Conservation (phyloP, 805 yeast genomes). For the Saccharomycopsis schoenii region DNA sequence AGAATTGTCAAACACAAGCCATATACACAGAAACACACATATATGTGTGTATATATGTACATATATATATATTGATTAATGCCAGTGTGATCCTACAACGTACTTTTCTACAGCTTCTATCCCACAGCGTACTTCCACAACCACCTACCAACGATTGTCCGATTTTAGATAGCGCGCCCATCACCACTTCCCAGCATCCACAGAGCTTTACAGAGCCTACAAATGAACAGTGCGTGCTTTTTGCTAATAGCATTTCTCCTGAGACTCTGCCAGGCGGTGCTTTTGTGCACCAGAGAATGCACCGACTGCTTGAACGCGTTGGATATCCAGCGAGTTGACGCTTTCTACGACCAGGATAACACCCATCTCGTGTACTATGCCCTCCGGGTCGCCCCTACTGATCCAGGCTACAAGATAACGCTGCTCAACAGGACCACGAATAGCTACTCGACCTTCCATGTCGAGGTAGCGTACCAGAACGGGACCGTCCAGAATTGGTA, state of each 20-base stretch:
- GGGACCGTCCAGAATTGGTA: conserved; percentile 31
- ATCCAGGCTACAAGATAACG: conserved; percentile 21
- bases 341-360: conserved; percentile 11
- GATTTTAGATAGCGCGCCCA: no score
- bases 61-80: no score
- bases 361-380: conserved; percentile 10
- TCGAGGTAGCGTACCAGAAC: conserved; percentile 35
- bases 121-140: no score
- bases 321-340: conserved; percentile 11
- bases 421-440: conserved; percentile 39
- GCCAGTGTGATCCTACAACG: no score
- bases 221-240: background rate
- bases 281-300: background rate
- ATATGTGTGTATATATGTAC: no score
- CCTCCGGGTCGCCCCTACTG: background rate
- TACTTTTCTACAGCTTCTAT: no score
- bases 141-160: no score
- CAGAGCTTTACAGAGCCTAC: no score
- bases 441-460: conserved; percentile 39
- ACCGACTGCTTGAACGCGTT: background rate
- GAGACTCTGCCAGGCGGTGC: background rate
- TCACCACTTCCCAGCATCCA: no score
- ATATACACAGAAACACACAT: no score
- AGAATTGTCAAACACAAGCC: no score
- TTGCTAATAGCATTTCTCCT: background rate